Evolutionary conservation across 139 green algal species (phyloP).

Genomic region (Closterium sp.): DNA sequence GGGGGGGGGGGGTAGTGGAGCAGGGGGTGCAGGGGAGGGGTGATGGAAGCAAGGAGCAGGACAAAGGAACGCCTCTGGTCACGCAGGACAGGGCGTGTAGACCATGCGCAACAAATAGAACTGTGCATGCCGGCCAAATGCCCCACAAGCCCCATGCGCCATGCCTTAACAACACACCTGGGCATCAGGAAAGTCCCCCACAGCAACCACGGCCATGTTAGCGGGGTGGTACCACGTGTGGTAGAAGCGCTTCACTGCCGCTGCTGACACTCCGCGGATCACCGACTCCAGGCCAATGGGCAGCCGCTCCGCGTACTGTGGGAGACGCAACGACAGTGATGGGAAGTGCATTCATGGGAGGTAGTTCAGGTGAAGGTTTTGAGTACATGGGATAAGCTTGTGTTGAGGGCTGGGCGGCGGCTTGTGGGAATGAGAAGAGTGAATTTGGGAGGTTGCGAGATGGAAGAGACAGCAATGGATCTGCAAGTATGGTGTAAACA

Average conservation of each 20-base stretch:
- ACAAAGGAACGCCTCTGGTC: too few species aligned
- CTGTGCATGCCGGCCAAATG: too few species aligned
- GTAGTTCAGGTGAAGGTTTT: background rate
- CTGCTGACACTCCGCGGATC: constrained; percentile 61
- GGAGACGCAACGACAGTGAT: too few species aligned
- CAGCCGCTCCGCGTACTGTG: constrained; percentile 75
- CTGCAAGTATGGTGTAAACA: too few species aligned
- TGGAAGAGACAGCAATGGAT: too few species aligned
- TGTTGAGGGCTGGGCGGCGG: background rate
- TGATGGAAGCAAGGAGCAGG: too few species aligned
- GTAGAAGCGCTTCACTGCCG: constrained; percentile 70
- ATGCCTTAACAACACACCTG: constrained; percentile 12
- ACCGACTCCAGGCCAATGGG: constrained; percentile 80
- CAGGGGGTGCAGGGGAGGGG: too few species aligned
- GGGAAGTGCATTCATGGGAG: background rate
- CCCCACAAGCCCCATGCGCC: background rate
- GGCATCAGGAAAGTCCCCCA: constrained; percentile 71
- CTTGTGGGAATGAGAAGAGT: background rate
- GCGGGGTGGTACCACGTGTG: constrained; percentile 74
- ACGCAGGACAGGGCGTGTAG: too few species aligned
- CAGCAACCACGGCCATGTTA: constrained; percentile 72
- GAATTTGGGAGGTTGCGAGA: too few species aligned
- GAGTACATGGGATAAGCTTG: too few species aligned
- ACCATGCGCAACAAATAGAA: too few species aligned
- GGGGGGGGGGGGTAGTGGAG: too few species aligned